A percentile compares a stretch with the other conserved stretches of the same genome.
Evolutionary conservation across 148 eudicot species (phyloP).

Genomic region (Mesembryanthemum crystallinum): DNA sequence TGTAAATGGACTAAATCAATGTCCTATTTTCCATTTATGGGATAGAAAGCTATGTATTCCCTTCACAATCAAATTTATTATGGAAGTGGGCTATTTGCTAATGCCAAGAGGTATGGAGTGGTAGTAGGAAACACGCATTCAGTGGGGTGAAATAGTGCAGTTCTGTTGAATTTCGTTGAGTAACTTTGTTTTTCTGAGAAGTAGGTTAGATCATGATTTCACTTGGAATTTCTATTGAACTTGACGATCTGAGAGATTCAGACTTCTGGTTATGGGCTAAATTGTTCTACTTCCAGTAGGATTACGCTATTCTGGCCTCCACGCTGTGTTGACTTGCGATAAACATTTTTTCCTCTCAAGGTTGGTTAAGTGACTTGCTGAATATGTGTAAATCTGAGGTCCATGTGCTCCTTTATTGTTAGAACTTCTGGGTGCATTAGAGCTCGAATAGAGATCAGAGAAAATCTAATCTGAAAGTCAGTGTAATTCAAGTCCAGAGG

Average conservation of each 20-base stretch:
- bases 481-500: background rate
- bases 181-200: background rate
- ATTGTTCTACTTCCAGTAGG: background rate
- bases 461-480: background rate
- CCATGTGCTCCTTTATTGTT: background rate
- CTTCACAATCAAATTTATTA: background rate
- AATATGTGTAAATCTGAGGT: background rate
- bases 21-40: background rate
- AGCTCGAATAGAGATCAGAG: background rate
- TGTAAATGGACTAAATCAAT: background rate
- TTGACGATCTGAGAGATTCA: background rate
- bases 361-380: background rate
- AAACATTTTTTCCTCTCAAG: no score
- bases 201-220: background rate
- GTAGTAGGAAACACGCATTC: background rate
- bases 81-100: background rate
- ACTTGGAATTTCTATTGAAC: background rate
- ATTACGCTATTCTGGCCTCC: background rate
- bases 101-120: background rate
- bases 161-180: constrained; percentile 10
- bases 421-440: background rate
- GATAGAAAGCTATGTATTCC: background rate
- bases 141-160: background rate
- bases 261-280: background rate
- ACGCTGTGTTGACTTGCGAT: background rate